phyloP scores from a whole-genome alignment of 495 filamentous ascomycete species.

The Tuber melanosporum region DNA sequence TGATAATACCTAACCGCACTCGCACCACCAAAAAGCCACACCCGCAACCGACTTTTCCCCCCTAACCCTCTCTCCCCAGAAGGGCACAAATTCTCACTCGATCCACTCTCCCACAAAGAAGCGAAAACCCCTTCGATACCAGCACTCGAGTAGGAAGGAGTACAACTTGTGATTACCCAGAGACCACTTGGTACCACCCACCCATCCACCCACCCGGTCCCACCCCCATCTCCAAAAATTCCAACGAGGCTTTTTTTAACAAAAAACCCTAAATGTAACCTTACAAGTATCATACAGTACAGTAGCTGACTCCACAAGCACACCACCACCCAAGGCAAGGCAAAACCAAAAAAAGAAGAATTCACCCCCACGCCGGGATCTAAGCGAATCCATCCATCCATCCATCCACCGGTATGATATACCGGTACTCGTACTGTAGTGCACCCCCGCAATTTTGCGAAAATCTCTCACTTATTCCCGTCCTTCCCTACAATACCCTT shows the following conservation, averaged over 20 bases:
- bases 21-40: not conserved
- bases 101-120: not conserved
- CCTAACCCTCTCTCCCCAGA: not conserved
- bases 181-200: not conserved
- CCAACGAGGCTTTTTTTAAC: not conserved
- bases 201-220: not conserved
- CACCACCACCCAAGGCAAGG: not conserved
- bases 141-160: not conserved
- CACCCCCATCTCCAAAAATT: not conserved
- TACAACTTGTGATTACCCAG: no score
- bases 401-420: no score
- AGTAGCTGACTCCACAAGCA: not conserved
- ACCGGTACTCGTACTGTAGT: no score
- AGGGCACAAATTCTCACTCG: not conserved
- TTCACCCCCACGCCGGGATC: no score
- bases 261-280: not conserved
- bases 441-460: no score
- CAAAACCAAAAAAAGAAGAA: no score
- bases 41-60: not conserved
- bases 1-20: not conserved
- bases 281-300: no score
- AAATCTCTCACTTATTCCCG: no score
- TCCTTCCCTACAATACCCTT: no score
- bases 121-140: no score
- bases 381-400: no score